Base-by-base conservation (phyloP, 2,329 filamentous ascomycete genomes). In the Massarina eburnea region DNA sequence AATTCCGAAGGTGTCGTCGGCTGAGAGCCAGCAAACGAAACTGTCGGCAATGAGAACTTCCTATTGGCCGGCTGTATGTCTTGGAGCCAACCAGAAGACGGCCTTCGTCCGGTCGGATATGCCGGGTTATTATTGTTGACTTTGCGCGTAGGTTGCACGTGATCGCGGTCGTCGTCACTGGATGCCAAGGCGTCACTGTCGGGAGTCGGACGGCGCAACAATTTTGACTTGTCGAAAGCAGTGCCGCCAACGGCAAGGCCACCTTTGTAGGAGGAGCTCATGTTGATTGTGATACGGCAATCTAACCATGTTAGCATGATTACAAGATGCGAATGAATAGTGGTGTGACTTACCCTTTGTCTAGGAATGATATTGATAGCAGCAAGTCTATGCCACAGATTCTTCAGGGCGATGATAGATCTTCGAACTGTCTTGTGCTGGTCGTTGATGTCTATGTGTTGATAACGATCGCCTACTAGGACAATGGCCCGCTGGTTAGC, bases 111-210 rank as follows among this genome's bases (percentile, higher is more conserved):
- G 10, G 49, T 53, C n/a, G 62, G 51, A 41, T 60, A 62, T 8
- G 12, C 18, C 6, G 44, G 39, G 10, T 14, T 10, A 15, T 46
- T 54, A 8, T 51, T 52, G 20, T 58, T 48, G n/a, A 50, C 42
- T 15, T 57, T 52, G 26, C 59, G 58, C 39, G 56, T 43, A 8
- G 56, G 43, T 18, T 59, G 57, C 46, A 59, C 58, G 51, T 66
- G 79, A 49, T 96, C 88, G 46, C 77, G 80, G 70, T 99, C 94
- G 68, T 97, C 94, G 69, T 97, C 94, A 10, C 91, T 96, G 56
- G 92, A 97, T 41, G 88, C 91, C 48, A 97, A 76, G 41, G 89
- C 92, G 67, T 97, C 92, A 3, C 91, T 96, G 66, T 97, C 94
- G 18, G 92, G 92, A 1, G 92, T 96, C 7, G 90, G 91, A 43